A percentile compares a stretch with the other conserved stretches of the same genome.
Evolutionary conservation across 2,329 filamentous ascomycete genomes (phyloP).

Genomic region (Cladosporium sp.): DNA sequence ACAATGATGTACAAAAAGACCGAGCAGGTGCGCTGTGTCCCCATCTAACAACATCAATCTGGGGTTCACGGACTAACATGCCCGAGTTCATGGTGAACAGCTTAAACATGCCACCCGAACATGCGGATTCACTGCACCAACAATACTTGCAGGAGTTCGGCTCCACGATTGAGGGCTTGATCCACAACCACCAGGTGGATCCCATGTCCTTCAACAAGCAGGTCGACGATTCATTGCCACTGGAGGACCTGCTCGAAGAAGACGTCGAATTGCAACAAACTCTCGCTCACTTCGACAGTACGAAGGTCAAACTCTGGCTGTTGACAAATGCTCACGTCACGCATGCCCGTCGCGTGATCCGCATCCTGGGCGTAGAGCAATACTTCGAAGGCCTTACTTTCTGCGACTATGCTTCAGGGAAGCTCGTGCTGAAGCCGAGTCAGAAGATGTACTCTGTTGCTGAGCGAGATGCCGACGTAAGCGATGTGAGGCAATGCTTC

Average conservation of each 20-base stretch:
- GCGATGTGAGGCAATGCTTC: neutral
- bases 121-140: neutral
- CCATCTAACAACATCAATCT: neutral
- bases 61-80: neutral
- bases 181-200: neutral
- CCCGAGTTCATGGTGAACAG: neutral
- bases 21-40: neutral
- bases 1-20: neutral
- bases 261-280: neutral
- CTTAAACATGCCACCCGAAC: neutral
- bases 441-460: neutral
- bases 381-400: neutral
- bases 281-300: neutral
- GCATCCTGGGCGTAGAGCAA: neutral
- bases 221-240: neutral
- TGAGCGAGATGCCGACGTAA: neutral
- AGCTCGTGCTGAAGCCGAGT: neutral
- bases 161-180: neutral
- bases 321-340: neutral
- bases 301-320: neutral
- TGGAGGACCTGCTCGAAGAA: neutral
- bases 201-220: neutral
- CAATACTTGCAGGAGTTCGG: neutral
- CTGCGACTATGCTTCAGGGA: neutral
- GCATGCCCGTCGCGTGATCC: neutral